Evolutionary conservation across 345 rosid genomes (phyloP).

Genomic region (Balakata baccata): DNA sequence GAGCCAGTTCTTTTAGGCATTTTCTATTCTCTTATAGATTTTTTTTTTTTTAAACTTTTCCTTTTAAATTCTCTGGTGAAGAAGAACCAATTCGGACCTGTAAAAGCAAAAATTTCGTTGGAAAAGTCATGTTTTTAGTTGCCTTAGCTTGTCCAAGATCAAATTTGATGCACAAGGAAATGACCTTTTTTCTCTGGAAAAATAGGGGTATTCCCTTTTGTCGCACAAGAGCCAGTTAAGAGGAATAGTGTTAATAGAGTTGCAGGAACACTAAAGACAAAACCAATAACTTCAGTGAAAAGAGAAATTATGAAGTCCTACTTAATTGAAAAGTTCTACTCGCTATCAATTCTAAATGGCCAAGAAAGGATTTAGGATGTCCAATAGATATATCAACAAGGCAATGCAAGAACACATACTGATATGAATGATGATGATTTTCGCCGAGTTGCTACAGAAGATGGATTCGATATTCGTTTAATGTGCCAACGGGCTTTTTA

Average conservation of each 20-base stretch:
- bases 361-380: not conserved
- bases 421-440: not conserved
- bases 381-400: not conserved
- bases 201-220: not conserved
- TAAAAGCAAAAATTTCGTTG: not conserved
- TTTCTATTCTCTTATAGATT: too few relatives aligned
- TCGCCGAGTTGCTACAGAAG: not conserved
- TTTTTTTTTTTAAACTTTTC: too few relatives aligned
- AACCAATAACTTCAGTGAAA: not conserved
- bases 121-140: not conserved
- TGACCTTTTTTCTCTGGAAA: not conserved
- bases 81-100: not conserved
- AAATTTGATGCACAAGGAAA: not conserved
- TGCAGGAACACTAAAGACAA: not conserved
- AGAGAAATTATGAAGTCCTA: not conserved
- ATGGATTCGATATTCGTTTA: not conserved
- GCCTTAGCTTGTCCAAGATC: not conserved
- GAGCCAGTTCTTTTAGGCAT: too few relatives aligned
- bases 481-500: constrained; percentile 3
- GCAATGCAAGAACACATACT: not conserved
- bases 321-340: not conserved
- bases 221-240: not conserved
- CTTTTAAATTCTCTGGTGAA: too few relatives aligned
- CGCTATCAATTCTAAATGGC: not conserved
- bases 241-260: not conserved